Percentiles rank a stretch among this genome's conserved stretches.
phyloP scores from a whole-genome alignment of 1,284 basidiomycete species.

The Melampsora larici-populina region DNA sequence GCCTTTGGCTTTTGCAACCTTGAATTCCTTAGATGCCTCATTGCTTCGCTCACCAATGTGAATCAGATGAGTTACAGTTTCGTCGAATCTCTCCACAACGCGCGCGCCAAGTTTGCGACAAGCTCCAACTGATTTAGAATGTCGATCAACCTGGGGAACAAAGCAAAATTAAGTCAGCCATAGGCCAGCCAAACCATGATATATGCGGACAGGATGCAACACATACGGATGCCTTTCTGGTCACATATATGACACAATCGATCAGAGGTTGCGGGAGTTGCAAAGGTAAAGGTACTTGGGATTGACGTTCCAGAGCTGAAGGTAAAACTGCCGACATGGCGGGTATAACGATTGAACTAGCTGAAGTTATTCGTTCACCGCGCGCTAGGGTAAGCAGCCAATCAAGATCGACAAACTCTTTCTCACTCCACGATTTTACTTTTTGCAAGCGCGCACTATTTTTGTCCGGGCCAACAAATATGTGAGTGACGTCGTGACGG shows the following conservation, averaged over 20 bases:
- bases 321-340: not conserved
- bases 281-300: not conserved
- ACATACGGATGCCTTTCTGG: constrained; percentile 28
- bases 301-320: not conserved
- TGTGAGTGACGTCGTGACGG: constrained; percentile 34
- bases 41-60: constrained; percentile 12
- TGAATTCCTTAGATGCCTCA: constrained; percentile 22
- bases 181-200: not conserved
- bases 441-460: constrained; percentile 22
- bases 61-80: constrained; percentile 34
- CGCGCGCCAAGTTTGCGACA: constrained; percentile 38
- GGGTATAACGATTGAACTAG: not conserved
- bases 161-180: not conserved
- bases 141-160: constrained; percentile 19
- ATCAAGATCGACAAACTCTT: constrained; percentile 33
- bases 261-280: not conserved
- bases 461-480: constrained; percentile 36
- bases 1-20: constrained; percentile 15
- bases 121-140: constrained; percentile 15
- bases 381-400: constrained; percentile 23
- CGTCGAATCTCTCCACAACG: constrained; percentile 27
- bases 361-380: constrained; percentile 19
- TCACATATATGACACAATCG: constrained; percentile 30
- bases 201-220: not conserved
- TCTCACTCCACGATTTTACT: constrained; percentile 34